These are phyloP conservation scores for Citrullus mucosospermus DNA, from an alignment of 306 rosid species.

Conservation along the genomic window DNA sequence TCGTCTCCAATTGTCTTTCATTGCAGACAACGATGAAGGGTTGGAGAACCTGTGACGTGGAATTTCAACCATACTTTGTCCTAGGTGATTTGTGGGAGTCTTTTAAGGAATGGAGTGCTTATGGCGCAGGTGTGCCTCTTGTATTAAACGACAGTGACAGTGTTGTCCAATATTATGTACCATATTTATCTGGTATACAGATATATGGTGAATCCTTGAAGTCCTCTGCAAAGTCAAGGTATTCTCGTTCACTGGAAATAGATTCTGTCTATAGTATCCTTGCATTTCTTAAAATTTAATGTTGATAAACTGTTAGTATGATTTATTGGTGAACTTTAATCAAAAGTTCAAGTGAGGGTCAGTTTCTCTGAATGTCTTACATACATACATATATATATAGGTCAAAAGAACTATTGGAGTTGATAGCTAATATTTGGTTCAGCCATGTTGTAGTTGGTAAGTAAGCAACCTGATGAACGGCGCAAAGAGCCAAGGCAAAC, in stretches of 20 bases:
- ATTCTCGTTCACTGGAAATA: neutral
- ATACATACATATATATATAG: neutral
- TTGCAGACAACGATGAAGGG: constrained; percentile 52
- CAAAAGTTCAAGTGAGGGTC: neutral
- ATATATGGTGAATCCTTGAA: constrained; percentile 39
- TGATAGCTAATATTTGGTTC: neutral
- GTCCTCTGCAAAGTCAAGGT: constrained; percentile 48
- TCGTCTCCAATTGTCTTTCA: neutral
- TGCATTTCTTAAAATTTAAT: neutral
- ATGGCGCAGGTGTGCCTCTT: constrained; percentile 91
- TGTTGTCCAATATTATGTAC: constrained; percentile 79
- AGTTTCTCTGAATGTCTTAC: neutral
- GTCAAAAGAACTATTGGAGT: neutral
- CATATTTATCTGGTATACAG: constrained; percentile 79
- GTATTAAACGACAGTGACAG: constrained; percentile 53
- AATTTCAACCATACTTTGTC: constrained; percentile 59
- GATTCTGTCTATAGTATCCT: neutral
- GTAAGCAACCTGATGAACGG: neutral
- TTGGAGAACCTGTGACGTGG: constrained; percentile 28
- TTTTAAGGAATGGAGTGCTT: constrained; percentile 88
- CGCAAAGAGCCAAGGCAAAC: neutral
- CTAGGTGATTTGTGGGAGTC: constrained; percentile 86
- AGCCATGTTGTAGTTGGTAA: neutral
- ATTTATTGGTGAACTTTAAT: neutral
- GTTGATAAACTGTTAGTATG: neutral